Evolutionary conservation across 345 rosid genomes (phyloP).

Genomic region (Eucalyptus curtisii): DNA sequence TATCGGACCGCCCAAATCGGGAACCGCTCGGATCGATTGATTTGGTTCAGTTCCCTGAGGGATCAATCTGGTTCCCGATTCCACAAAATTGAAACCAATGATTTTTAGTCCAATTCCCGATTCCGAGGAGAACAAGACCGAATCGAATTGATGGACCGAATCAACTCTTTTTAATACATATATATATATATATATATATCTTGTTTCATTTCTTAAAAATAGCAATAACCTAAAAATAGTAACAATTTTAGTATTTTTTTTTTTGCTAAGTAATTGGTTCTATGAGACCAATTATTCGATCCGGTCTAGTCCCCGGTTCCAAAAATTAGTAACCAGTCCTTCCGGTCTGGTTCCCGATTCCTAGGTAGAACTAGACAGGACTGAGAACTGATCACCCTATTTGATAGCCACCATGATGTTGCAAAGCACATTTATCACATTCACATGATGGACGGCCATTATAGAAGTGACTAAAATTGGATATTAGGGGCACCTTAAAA

Average conservation of each 20-base stretch:
- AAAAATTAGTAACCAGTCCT: too few relatives aligned
- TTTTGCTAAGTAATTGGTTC: too few relatives aligned
- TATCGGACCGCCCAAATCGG: accelerated
- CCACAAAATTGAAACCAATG: too few relatives aligned
- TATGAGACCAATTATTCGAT: too few relatives aligned
- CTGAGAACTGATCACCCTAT: neutral
- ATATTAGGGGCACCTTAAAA: neutral
- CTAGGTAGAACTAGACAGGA: accelerated
- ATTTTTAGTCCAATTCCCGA: too few relatives aligned
- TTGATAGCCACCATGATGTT: neutral
- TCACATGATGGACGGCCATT: neutral
- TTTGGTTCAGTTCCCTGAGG: accelerated
- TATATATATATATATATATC: too few relatives aligned
- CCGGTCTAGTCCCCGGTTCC: too few relatives aligned
- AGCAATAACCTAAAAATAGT: too few relatives aligned
- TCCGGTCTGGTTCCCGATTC: too few relatives aligned
- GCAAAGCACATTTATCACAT: neutral
- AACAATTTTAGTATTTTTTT: too few relatives aligned
- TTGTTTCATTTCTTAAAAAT: too few relatives aligned
- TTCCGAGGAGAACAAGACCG: accelerated
- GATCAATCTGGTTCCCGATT: accelerated
- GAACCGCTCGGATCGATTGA: accelerated
- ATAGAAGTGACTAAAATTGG: neutral
- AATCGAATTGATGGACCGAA: accelerated
- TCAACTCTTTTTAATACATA: too few relatives aligned